phyloP scores from a whole-genome alignment of 2,329 filamentous ascomycete species.

The Microascus cirrosus region DNA sequence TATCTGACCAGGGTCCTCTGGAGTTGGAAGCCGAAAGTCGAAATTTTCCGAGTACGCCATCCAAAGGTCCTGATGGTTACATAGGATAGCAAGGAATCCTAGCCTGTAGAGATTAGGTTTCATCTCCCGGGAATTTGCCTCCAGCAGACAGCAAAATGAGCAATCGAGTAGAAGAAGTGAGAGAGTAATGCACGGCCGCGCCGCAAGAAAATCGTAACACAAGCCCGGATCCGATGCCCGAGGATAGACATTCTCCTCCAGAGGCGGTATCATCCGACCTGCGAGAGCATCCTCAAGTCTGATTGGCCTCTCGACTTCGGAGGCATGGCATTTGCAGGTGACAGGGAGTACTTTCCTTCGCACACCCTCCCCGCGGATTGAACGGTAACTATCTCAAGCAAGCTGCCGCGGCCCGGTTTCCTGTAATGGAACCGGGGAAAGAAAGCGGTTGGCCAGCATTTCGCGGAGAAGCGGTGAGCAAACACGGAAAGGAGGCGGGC shows the following conservation, averaged over 20 bases:
- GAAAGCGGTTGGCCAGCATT: neutral
- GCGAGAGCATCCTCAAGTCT: too few species aligned
- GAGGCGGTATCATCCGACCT: too few species aligned
- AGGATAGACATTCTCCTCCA: too few species aligned
- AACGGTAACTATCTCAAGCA: neutral
- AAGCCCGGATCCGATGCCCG: neutral
- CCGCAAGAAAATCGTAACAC: neutral
- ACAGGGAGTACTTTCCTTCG: neutral
- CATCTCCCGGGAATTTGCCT: neutral
- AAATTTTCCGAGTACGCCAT: neutral
- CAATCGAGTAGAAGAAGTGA: neutral
- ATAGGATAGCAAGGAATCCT: neutral
- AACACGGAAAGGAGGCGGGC: neutral
- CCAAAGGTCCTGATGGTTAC: neutral
- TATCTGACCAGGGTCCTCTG: neutral
- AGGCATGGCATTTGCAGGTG: neutral
- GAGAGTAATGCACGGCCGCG: neutral
- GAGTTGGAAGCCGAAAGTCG: neutral
- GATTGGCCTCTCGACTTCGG: too few species aligned
- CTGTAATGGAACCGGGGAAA: neutral
- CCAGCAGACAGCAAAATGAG: neutral
- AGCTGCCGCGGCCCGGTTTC: neutral
- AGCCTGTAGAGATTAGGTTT: neutral
- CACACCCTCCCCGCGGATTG: neutral
- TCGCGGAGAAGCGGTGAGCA: neutral